These are phyloP conservation scores for Xylariaceae sp. DNA, from an alignment of 2,329 filamentous ascomycete genomes.

Conservation along the genomic window DNA sequence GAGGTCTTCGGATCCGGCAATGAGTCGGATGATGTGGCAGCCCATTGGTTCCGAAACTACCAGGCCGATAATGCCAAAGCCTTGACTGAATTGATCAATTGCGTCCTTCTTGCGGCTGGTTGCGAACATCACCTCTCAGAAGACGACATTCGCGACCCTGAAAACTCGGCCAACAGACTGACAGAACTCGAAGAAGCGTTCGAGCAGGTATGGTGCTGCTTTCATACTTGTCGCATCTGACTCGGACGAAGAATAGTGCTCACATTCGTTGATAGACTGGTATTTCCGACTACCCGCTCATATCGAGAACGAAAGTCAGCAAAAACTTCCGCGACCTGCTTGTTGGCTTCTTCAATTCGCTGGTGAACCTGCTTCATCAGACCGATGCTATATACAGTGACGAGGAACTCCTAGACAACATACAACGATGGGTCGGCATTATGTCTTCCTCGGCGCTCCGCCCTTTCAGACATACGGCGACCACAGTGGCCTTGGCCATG, in stretches of 20 bases:
- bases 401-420: constrained; percentile 73
- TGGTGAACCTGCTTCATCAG: constrained; percentile 74
- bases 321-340: constrained; percentile 73
- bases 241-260: constrained; percentile 21
- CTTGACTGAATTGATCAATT: constrained; percentile 60
- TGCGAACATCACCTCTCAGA: constrained; percentile 72
- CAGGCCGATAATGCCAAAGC: constrained; percentile 49
- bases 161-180: constrained; percentile 74
- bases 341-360: constrained; percentile 69
- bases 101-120: constrained; percentile 66
- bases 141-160: constrained; percentile 83
- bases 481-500: constrained; percentile 74
- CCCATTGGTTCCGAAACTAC: constrained; percentile 57
- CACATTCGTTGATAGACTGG: constrained; percentile 51
- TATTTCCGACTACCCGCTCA: constrained; percentile 86
- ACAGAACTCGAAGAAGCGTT: constrained; percentile 84
- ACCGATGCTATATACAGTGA: constrained; percentile 78
- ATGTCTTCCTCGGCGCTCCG: constrained; percentile 85
- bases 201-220: constrained; percentile 57
- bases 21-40: constrained; percentile 51
- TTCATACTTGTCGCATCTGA: neutral
- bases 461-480: constrained; percentile 91
- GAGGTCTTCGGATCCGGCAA: constrained; percentile 60
- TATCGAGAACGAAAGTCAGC: constrained; percentile 72
- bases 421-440: constrained; percentile 81